These are phyloP conservation scores for Ziziphus jujuba DNA, from an alignment of 306 rosid species.

Conservation along the genomic window DNA sequence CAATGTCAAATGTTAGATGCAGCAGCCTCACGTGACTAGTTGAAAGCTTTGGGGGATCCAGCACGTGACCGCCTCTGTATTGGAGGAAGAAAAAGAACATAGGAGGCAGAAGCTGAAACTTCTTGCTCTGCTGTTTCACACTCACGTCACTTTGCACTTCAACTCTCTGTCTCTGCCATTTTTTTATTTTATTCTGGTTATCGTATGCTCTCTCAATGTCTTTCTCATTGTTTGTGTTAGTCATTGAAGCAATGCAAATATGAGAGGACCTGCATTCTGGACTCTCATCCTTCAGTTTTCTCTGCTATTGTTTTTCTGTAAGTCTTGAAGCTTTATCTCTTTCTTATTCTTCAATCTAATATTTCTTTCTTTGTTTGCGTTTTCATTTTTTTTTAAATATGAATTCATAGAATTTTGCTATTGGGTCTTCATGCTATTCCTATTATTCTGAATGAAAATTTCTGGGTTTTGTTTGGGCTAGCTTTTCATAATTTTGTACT, in stretches of 20 bases:
- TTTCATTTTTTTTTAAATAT: background rate
- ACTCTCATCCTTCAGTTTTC: constrained; percentile 29
- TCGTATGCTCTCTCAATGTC: constrained; percentile 1
- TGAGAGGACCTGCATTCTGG: constrained; percentile 33
- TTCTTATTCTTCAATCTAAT: background rate
- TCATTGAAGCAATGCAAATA: constrained; percentile 29
- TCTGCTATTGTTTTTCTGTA: constrained; percentile 36
- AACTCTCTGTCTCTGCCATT: background rate
- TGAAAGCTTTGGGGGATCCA: constrained; percentile 4
- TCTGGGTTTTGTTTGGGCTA: background rate
- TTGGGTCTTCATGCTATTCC: constrained; percentile 8
- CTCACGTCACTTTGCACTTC: background rate
- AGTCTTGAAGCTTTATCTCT: constrained; percentile 25
- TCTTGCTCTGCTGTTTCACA: background rate
- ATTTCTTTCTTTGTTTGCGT: background rate
- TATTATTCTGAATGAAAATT: background rate
- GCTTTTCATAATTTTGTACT: background rate
- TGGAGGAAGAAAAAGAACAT: background rate
- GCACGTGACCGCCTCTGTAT: constrained; percentile 47
- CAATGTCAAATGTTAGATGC: constrained; percentile 10
- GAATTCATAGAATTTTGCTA: background rate
- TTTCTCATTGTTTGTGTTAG: constrained; percentile 8
- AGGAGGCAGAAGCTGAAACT: too few species aligned
- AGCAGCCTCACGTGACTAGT: constrained; percentile 38
- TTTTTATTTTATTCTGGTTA: constrained; percentile 1